phyloP scores from a whole-genome alignment of 164 flowering plant genomes.

The Berberis vulgaris region DNA sequence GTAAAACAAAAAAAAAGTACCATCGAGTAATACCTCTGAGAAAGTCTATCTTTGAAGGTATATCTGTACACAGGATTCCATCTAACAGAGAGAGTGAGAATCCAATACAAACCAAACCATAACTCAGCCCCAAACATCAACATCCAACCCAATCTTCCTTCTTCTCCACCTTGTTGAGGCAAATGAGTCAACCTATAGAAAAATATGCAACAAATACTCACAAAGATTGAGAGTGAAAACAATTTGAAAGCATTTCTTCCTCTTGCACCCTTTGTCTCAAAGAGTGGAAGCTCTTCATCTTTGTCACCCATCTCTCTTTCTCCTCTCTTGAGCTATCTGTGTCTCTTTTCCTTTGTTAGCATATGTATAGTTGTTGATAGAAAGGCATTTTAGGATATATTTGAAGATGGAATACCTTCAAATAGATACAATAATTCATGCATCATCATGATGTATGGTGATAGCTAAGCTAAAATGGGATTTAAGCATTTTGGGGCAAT shows the following conservation, averaged over 20 bases:
- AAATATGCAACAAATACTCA: constrained; percentile 17
- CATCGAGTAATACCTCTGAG: constrained; percentile 15
- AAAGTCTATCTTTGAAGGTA: constrained; percentile 20
- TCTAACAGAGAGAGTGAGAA: constrained; percentile 8
- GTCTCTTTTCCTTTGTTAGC: no score
- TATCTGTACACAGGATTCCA: constrained; percentile 7
- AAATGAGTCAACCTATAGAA: constrained; percentile 16
- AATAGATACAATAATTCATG: no score
- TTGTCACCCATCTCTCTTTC: not conserved
- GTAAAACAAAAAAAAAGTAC: no score
- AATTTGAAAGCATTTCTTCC: constrained; percentile 8
- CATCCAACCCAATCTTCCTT: constrained; percentile 10
- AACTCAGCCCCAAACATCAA: constrained; percentile 10
- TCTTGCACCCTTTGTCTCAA: constrained; percentile 18
- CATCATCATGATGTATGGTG: no score
- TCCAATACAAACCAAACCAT: constrained; percentile 15
- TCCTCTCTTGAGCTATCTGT: no score
- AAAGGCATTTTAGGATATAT: no score
- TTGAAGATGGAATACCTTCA: no score
- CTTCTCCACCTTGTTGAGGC: constrained; percentile 1
- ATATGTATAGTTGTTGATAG: no score
- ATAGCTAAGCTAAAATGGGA: no score
- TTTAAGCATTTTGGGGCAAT: no score
- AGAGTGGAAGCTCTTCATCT: constrained; percentile 12
- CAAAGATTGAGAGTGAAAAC: constrained; percentile 13